Evolutionary conservation across 2,329 filamentous ascomycete species (phyloP), one percentile per base, ranked within the genome.

Genomic region (Aspergillus fischeri): DNA sequence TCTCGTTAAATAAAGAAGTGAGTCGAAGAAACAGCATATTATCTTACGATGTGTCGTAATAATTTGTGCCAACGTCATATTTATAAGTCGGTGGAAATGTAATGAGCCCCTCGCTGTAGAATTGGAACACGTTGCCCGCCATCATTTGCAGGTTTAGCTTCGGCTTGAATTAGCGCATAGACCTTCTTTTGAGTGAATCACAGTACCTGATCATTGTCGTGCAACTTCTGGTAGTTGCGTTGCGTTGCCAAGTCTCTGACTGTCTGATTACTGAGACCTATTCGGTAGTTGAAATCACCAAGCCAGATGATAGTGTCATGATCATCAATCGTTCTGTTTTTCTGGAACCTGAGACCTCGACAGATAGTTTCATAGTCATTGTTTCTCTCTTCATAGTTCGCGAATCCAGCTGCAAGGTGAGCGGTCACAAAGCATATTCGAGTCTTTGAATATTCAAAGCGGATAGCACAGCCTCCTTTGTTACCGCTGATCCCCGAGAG

Each of bases 401-500:
- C 86, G 74, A 97, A 97, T 0, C 94, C 94, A 56, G 94, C 94
- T 29, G 94, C 94, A 71, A 99, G 78, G 83, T 99, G 94, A 21
- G 94, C 94, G 24, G 94, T 99, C 27, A 99, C 91, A 61, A 99
- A 93, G 73, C 94, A 97, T 28, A 99, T 84, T 2, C 89, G 90
- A 2, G 93, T 97, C 69, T 90, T 95, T 28, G 91, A 92, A 68
- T 91, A 97, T 61, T 97, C 93, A 75, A 99, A 90, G 4, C 94
- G 88, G 66, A 99, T 97, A 2, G 92, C 94, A 51, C 97, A 95
- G 0, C 94, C 94, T 20, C 94, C 94, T 77, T 99, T 99, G 77
- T 99, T 99, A 24, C 94, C 94, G 28, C 92, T 93, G 82, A 99
- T 96, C 5, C 94, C 94, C 25, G 92, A 97, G 81, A 99, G 86